Conservation (phyloP, 495 filamentous ascomycete species). For the Lichenothelia convexa region DNA sequence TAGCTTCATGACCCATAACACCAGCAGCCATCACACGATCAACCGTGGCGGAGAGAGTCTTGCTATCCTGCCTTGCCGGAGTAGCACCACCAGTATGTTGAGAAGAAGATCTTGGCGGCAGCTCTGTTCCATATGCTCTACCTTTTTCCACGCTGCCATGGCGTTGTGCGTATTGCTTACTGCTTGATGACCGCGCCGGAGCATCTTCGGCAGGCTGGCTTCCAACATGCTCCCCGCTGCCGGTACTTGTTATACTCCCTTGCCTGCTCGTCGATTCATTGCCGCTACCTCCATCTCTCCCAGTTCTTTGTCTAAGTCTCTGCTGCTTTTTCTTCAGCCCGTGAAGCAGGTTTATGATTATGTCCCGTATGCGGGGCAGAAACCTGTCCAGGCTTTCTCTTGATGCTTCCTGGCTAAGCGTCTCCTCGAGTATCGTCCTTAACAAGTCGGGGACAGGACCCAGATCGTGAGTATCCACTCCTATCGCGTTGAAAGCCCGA, state of each 20-base stretch:
- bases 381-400: constrained; percentile 80
- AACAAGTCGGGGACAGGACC: constrained; percentile 88
- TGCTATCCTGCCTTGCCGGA: constrained; percentile 15
- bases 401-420: constrained; percentile 89
- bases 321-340: constrained; percentile 93
- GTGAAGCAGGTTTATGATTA: constrained; percentile 93
- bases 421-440: constrained; percentile 81
- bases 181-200: constrained; percentile 20
- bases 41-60: constrained; percentile 15
- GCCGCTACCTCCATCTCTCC: constrained; percentile 35
- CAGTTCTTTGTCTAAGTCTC: constrained; percentile 62
- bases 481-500: constrained; percentile 86
- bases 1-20: no score
- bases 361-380: constrained; percentile 83
- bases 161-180: constrained; percentile 25
- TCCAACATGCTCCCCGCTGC: constrained; percentile 38
- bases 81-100: constrained; percentile 13
- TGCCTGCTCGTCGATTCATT: constrained; percentile 33
- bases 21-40: no score
- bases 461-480: constrained; percentile 81
- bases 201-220: constrained; percentile 49
- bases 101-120: constrained; percentile 30
- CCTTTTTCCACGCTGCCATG: constrained; percentile 30
- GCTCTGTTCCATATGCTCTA: constrained; percentile 27
- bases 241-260: constrained; percentile 29